Percentiles rank a stretch among this genome's conserved stretches.
Evolutionary conservation across 164 flowering plant genomes (phyloP).

Genomic region (Berberis vulgaris): DNA sequence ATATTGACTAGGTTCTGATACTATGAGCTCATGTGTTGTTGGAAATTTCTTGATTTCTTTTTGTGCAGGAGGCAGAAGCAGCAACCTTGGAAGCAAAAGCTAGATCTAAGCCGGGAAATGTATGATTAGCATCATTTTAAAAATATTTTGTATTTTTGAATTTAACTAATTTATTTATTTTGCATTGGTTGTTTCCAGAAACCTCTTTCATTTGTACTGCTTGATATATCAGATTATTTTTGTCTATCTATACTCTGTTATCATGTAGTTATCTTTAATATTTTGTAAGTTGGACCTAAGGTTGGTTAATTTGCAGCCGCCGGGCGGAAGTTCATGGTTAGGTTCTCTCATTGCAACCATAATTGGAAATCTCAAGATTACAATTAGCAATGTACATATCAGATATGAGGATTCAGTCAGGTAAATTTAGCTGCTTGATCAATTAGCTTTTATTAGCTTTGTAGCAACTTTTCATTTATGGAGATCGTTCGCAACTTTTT

Average conservation of each 20-base stretch:
- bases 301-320: slow-evolving; percentile 37
- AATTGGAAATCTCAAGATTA: slow-evolving; percentile 91
- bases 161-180: too few relatives aligned
- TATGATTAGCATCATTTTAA: slow-evolving; percentile 13
- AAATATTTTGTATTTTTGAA: too few relatives aligned
- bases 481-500: too few relatives aligned
- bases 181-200: too few relatives aligned
- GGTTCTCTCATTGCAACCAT: slow-evolving; percentile 85
- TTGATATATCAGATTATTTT: not conserved
- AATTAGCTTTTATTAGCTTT: too few relatives aligned
- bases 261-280: too few relatives aligned
- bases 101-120: slow-evolving; percentile 72
- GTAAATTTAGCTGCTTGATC: slow-evolving; percentile 21
- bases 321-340: slow-evolving; percentile 90
- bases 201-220: too few relatives aligned
- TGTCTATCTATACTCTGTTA: not conserved
- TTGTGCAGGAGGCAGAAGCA: slow-evolving; percentile 75
- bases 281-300: too few relatives aligned
- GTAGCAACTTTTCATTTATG: too few relatives aligned
- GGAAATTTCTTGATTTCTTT: slow-evolving; percentile 3
- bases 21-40: not conserved
- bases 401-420: slow-evolving; percentile 92
- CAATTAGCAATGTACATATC: slow-evolving; percentile 93
- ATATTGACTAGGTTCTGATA: not conserved
- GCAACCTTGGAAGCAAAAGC: slow-evolving; percentile 91